Evolutionary conservation across 2,329 filamentous ascomycete species (phyloP).

Genomic region (Aspergillus fumigatiaffinis): DNA sequence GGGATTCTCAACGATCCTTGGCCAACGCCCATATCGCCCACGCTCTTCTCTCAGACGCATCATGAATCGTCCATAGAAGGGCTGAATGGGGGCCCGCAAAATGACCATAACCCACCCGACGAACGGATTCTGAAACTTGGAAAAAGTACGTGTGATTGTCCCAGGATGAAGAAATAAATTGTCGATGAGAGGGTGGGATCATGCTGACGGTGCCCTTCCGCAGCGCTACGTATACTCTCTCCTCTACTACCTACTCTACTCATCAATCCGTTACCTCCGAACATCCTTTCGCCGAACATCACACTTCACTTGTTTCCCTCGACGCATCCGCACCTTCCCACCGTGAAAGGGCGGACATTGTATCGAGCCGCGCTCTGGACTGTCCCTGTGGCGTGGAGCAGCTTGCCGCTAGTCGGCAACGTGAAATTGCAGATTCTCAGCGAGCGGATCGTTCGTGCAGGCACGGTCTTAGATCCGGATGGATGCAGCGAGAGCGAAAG

Average conservation of each 20-base stretch:
- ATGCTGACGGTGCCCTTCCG: conserved; percentile 9
- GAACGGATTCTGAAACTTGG: conserved; percentile 60
- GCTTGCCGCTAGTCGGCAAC: conserved; percentile 84
- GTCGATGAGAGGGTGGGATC: background rate
- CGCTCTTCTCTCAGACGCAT: conserved; percentile 24
- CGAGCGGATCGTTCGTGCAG: conserved; percentile 74
- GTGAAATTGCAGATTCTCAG: conserved; percentile 82
- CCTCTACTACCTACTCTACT: conserved; percentile 60
- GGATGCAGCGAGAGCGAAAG: conserved; percentile 27
- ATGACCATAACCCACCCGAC: conserved; percentile 50
- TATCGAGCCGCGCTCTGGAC: conserved; percentile 96
- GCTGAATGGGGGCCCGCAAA: conserved; percentile 14
- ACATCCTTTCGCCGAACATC: conserved; percentile 60
- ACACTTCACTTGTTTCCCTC: conserved; percentile 63
- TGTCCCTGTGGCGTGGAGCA: conserved; percentile 91
- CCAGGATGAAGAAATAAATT: background rate
- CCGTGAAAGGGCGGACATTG: conserved; percentile 83
- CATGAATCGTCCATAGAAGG: conserved; percentile 20
- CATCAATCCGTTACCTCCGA: conserved; percentile 57
- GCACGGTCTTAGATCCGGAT: conserved; percentile 35
- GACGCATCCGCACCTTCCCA: conserved; percentile 65
- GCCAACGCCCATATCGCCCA: conserved; percentile 21
- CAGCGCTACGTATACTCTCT: conserved; percentile 59
- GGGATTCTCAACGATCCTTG: conserved; percentile 35
- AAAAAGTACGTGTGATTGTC: conserved; percentile 47